Conservation (phyloP, 2,329 filamentous ascomycete species). For the Nemania abortiva region DNA sequence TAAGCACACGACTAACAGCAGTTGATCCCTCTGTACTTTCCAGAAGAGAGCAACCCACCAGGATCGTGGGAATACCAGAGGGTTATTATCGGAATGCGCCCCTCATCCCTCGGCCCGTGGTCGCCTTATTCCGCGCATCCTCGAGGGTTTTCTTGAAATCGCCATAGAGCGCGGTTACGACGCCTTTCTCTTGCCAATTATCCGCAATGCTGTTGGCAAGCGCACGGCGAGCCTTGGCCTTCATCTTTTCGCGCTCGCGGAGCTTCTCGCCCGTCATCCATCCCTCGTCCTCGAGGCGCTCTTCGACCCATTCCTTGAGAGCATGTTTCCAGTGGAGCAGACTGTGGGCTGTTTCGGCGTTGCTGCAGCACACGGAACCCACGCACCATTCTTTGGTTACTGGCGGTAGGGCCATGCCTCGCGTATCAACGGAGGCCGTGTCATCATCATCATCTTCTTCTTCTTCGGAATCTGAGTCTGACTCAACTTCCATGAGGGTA, state of each 20-base stretch:
- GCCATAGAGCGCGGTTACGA: conserved; percentile 71
- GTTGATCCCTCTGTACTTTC: not conserved
- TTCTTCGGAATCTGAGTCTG: conserved; percentile 53
- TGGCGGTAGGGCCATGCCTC: conserved; percentile 53
- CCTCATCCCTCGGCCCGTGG: conserved; percentile 43
- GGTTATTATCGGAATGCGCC: conserved; percentile 27
- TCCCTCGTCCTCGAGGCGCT: conserved; percentile 68
- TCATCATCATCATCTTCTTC: conserved; percentile 52
- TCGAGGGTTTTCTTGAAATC: conserved; percentile 75
- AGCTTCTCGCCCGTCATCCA: conserved; percentile 69
- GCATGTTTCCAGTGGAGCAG: conserved; percentile 81
- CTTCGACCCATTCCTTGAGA: conserved; percentile 78
- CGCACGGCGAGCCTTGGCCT: conserved; percentile 67
- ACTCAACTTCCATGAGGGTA: conserved; percentile 73
- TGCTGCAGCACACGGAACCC: conserved; percentile 57
- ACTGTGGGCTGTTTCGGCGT: conserved; percentile 76
- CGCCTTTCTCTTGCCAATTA: conserved; percentile 69
- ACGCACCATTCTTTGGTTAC: conserved; percentile 57
- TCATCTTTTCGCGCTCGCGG: conserved; percentile 71
- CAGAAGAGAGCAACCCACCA: not conserved
- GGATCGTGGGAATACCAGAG: too few species aligned
- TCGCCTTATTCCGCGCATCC: conserved; percentile 63
- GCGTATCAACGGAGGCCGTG: conserved; percentile 54
- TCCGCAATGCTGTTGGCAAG: conserved; percentile 74
- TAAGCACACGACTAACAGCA: not conserved